phyloP scores from a whole-genome alignment of 192 early-diverging fungal genomes.

The Backusella morwellensis region DNA sequence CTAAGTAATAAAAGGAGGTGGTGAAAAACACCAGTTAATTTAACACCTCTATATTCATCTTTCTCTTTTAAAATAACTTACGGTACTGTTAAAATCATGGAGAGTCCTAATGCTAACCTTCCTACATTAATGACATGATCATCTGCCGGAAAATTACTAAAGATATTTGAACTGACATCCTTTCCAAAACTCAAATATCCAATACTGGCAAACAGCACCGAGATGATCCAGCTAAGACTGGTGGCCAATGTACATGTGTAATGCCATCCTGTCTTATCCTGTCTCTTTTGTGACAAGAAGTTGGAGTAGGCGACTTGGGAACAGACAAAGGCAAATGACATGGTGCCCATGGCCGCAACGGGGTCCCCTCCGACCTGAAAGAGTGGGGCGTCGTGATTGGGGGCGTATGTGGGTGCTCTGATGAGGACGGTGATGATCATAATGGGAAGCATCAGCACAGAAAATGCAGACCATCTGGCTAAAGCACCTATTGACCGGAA shows the following conservation, averaged over 20 bases:
- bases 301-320: conserved; percentile 59
- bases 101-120: conserved; percentile 56
- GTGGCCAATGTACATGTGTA: conserved; percentile 48
- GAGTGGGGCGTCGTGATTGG: conserved; percentile 47
- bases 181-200: conserved; percentile 62
- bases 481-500: conserved; percentile 63
- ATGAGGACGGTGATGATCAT: conserved; percentile 59
- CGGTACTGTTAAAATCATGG: conserved; percentile 57
- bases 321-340: conserved; percentile 67
- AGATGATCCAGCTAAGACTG: conserved; percentile 46
- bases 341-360: conserved; percentile 61
- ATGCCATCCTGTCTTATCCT: conserved; percentile 45
- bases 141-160: conserved; percentile 61
- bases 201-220: conserved; percentile 57
- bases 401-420: conserved; percentile 50
- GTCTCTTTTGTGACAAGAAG: conserved; percentile 48
- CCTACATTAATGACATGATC: conserved; percentile 60
- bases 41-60: too few species aligned
- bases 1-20: conserved; percentile 13
- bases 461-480: conserved; percentile 49
- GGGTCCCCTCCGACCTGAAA: conserved; percentile 55
- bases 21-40: neutral
- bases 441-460: conserved; percentile 58
- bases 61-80: conserved; percentile 17
- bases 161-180: conserved; percentile 59